Percentiles rank a stretch among this genome's conserved stretches.
Evolutionary conservation across 148 eudicot species (phyloP).

Genomic region (Gaultheria prostrata): DNA sequence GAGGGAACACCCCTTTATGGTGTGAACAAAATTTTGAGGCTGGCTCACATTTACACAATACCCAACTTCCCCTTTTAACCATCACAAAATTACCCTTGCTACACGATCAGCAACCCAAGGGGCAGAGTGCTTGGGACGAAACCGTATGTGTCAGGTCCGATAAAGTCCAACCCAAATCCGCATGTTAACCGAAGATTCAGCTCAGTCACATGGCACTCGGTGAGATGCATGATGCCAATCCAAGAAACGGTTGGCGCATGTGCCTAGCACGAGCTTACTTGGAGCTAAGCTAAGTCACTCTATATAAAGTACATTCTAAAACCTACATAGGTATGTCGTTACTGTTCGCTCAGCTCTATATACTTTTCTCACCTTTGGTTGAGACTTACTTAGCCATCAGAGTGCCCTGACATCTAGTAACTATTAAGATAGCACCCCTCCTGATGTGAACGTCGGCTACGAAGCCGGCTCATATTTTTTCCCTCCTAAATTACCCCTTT

Average conservation of each 20-base stretch:
- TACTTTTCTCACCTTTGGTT: too few relatives aligned
- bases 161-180: neutral
- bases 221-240: neutral
- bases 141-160: neutral
- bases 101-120: neutral
- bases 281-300: neutral
- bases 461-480: neutral
- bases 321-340: neutral
- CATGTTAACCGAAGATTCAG: neutral
- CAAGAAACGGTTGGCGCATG: neutral
- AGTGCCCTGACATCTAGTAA: neutral
- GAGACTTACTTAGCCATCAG: neutral
- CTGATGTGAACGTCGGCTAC: neutral
- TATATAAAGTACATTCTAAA: neutral
- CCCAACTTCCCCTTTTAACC: too few relatives aligned
- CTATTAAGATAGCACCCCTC: too few relatives aligned
- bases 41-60: too few relatives aligned
- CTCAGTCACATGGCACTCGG: neutral
- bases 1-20: neutral
- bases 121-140: neutral
- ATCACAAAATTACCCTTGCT: too few relatives aligned
- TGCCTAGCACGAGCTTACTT: neutral
- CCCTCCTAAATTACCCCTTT: neutral
- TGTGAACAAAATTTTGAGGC: too few relatives aligned
- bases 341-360: neutral